A percentile compares a stretch with the other conserved stretches of the same genome.
phyloP scores from a whole-genome alignment of 1,284 basidiomycete species.

The Earliella scabrosa region DNA sequence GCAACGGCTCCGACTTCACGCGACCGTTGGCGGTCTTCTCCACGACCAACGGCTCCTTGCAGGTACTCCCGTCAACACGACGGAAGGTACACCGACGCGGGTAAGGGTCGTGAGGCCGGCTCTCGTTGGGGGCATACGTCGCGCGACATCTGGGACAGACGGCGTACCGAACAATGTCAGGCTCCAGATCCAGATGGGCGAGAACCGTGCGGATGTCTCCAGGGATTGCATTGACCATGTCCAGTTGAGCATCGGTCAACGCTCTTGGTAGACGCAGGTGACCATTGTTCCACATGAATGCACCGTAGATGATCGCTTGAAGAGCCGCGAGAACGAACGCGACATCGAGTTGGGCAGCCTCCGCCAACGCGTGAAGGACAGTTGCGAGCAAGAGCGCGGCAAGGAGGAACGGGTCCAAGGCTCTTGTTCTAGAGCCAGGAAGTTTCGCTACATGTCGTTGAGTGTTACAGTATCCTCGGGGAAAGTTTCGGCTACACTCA shows the following conservation, averaged over 20 bases:
- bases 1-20: not conserved
- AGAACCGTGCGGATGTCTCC: constrained; percentile 11
- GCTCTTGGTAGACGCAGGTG: not conserved
- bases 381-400: not conserved
- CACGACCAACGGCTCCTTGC: not conserved
- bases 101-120: not conserved
- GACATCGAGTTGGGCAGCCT: not conserved
- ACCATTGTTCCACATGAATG: not conserved
- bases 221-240: constrained; percentile 3
- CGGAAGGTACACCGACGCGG: not conserved
- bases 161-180: constrained; percentile 5
- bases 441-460: not conserved
- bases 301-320: not conserved
- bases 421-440: not conserved
- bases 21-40: not conserved
- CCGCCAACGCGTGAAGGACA: not conserved
- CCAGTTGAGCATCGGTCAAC: not conserved
- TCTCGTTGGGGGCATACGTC: constrained; percentile 1
- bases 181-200: constrained; percentile 2
- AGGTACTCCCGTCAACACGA: not conserved
- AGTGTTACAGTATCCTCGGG: no score
- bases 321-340: not conserved
- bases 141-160: constrained; percentile 10
- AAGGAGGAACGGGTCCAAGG: not conserved
- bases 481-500: not conserved